A percentile compares a stretch with the other conserved stretches of the same genome.
These are phyloP conservation scores for Pseudonitzschia multistriata DNA, from an alignment of 108 stramenopile species.

Conservation along the genomic window DNA sequence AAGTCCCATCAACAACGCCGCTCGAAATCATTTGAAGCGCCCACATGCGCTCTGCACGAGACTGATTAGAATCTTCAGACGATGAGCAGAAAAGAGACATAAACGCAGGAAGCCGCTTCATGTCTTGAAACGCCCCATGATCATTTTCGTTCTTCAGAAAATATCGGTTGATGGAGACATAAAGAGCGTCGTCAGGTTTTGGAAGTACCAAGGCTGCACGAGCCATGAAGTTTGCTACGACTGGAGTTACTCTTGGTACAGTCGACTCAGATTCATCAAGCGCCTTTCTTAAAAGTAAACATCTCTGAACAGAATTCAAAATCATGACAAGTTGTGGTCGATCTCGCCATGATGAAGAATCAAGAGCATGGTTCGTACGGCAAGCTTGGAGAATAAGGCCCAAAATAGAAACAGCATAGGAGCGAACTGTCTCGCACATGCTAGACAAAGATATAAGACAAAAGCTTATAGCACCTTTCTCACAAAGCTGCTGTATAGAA, in stretches of 20 bases:
- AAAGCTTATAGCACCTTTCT: conserved; percentile 58
- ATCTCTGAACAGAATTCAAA: conserved; percentile 69
- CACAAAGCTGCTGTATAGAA: conserved; percentile 41
- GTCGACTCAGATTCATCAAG: conserved; percentile 17
- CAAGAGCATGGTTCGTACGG: conserved; percentile 52
- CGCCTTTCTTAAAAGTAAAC: conserved; percentile 44
- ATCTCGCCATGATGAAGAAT: conserved; percentile 63
- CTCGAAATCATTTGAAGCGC: conserved; percentile 62
- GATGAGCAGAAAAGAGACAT: conserved; percentile 79
- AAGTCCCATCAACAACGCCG: conserved; percentile 58
- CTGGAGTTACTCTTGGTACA: conserved; percentile 51
- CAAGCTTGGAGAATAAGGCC: conserved; percentile 52
- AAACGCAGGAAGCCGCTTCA: conserved; percentile 71
- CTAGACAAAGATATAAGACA: conserved; percentile 60
- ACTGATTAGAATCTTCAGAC: conserved; percentile 44
- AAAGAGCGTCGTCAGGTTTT: conserved; percentile 71
- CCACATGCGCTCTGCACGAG: conserved; percentile 68
- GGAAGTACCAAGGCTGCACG: conserved; percentile 58
- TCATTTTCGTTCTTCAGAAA: conserved; percentile 62
- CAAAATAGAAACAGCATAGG: conserved; percentile 51
- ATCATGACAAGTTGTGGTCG: conserved; percentile 80
- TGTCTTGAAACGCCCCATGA: conserved; percentile 81
- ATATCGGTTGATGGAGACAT: conserved; percentile 69
- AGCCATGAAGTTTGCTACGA: conserved; percentile 72
- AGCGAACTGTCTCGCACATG: conserved; percentile 54